These are phyloP conservation scores for Pleurotus tuber-regium DNA, from an alignment of 768 basidiomycete species.

Conservation along the genomic window DNA sequence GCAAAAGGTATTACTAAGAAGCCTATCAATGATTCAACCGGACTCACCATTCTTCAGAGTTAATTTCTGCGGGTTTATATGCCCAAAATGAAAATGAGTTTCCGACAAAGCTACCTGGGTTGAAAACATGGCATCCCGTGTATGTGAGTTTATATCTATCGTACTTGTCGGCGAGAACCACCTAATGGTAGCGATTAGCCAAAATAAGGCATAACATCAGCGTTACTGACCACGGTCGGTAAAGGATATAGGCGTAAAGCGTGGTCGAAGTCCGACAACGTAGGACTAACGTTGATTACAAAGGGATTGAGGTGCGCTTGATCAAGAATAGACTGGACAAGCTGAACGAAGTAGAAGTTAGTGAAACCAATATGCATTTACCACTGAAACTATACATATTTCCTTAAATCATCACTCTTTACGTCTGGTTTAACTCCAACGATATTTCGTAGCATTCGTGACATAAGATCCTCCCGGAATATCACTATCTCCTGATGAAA, in stretches of 20 bases:
- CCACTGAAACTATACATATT: slow-evolving; percentile 60
- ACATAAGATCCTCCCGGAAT: slow-evolving; percentile 91
- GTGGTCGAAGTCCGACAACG: slow-evolving; percentile 88
- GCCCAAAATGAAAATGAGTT: slow-evolving; percentile 85
- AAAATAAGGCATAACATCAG: background rate
- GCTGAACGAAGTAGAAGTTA: slow-evolving; percentile 38
- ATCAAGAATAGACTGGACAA: slow-evolving; percentile 95
- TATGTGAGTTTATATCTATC: slow-evolving; percentile 96
- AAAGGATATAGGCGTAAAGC: slow-evolving; percentile 89
- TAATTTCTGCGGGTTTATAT: slow-evolving; percentile 80
- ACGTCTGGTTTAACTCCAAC: slow-evolving; percentile 85
- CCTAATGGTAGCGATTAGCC: slow-evolving; percentile 37
- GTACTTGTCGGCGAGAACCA: slow-evolving; percentile 94
- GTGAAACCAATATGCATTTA: background rate
- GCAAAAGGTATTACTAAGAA: slow-evolving; percentile 5
- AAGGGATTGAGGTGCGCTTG: slow-evolving; percentile 94
- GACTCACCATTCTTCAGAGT: slow-evolving; percentile 81
- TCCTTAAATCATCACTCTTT: slow-evolving; percentile 76
- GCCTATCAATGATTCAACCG: background rate
- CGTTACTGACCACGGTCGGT: slow-evolving; percentile 75
- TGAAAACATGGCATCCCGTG: slow-evolving; percentile 98
- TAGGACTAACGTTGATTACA: slow-evolving; percentile 81
- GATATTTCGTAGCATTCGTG: slow-evolving; percentile 88
- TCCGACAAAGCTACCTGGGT: slow-evolving; percentile 90
- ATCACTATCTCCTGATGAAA: slow-evolving; percentile 95